Conservation (phyloP, 768 basidiomycete species). For the Serpula lacrymans region DNA sequence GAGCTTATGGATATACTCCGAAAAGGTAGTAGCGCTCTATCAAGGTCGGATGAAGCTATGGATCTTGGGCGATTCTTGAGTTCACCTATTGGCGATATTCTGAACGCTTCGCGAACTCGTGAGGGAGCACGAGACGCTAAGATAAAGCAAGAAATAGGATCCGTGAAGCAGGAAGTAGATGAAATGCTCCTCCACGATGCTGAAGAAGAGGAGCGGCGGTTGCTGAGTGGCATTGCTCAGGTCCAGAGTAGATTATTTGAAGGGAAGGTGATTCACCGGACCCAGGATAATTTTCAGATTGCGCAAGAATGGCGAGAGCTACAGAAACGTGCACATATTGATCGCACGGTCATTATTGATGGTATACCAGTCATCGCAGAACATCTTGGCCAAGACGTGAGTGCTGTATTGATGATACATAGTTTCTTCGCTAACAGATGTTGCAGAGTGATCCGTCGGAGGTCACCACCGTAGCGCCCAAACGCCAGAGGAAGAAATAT, state of each 20-base stretch:
- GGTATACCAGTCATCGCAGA: slow-evolving; percentile 33
- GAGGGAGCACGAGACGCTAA: slow-evolving; percentile 42
- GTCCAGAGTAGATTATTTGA: slow-evolving; percentile 60
- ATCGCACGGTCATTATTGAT: slow-evolving; percentile 37
- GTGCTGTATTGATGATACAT: slow-evolving; percentile 25
- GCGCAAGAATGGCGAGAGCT: slow-evolving; percentile 44
- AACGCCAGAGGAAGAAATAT: slow-evolving; percentile 33
- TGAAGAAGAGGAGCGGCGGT: slow-evolving; percentile 49
- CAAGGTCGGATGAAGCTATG: slow-evolving; percentile 34
- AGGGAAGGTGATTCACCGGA: slow-evolving; percentile 37
- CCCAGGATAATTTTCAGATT: slow-evolving; percentile 38
- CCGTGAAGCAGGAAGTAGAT: slow-evolving; percentile 16
- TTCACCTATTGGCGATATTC: slow-evolving; percentile 41
- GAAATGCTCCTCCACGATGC: slow-evolving; percentile 35
- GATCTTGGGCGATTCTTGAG: slow-evolving; percentile 42
- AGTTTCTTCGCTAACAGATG: slow-evolving; percentile 28
- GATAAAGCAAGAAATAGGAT: slow-evolving; percentile 38
- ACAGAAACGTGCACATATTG: slow-evolving; percentile 40
- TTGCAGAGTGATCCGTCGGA: slow-evolving; percentile 15
- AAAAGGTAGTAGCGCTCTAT: slow-evolving; percentile 54
- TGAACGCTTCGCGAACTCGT: slow-evolving; percentile 41
- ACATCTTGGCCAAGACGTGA: slow-evolving; percentile 17
- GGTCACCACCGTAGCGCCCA: slow-evolving; percentile 22
- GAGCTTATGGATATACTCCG: slow-evolving; percentile 58
- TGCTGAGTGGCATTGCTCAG: slow-evolving; percentile 55